These are phyloP conservation scores for Pythium dissotocum DNA, from an alignment of 352 stramenopile species.

Conservation along the genomic window DNA sequence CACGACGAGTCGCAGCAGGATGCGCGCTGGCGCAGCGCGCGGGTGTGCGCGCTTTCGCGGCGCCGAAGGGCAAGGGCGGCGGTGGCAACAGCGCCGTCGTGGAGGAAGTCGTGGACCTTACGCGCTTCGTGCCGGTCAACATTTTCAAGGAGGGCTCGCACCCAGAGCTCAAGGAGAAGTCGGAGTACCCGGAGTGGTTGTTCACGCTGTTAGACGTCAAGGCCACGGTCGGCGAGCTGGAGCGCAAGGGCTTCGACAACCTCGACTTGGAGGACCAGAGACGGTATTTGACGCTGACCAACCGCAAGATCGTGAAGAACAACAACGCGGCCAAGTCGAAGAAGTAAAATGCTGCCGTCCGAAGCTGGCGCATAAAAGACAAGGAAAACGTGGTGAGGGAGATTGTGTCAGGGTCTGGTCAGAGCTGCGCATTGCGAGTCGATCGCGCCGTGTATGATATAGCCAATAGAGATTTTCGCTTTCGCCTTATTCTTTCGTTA, in stretches of 20 bases:
- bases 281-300: slow-evolving; percentile 74
- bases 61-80: slow-evolving; percentile 69
- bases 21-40: slow-evolving; percentile 34
- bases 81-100: slow-evolving; percentile 49
- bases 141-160: slow-evolving; percentile 85
- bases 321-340: slow-evolving; percentile 85
- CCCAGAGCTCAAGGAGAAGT: slow-evolving; percentile 76
- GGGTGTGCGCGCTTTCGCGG: slow-evolving; percentile 57
- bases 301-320: slow-evolving; percentile 68
- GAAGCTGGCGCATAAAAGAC: slow-evolving; percentile 12
- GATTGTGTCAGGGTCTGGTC: neutral
- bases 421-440: neutral
- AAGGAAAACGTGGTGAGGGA: slow-evolving; percentile 7
- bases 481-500: neutral
- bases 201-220: slow-evolving; percentile 79
- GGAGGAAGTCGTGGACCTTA: slow-evolving; percentile 77
- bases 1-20: slow-evolving; percentile 38
- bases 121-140: slow-evolving; percentile 77
- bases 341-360: slow-evolving; percentile 54
- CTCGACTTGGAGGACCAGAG: slow-evolving; percentile 76
- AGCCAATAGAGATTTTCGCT: slow-evolving; percentile 9
- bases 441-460: neutral
- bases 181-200: slow-evolving; percentile 85
- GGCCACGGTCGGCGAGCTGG: slow-evolving; percentile 73
- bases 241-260: slow-evolving; percentile 80